Conservation (phyloP, 2,329 filamentous ascomycete species). For the Botryosphaeria dothidea region DNA sequence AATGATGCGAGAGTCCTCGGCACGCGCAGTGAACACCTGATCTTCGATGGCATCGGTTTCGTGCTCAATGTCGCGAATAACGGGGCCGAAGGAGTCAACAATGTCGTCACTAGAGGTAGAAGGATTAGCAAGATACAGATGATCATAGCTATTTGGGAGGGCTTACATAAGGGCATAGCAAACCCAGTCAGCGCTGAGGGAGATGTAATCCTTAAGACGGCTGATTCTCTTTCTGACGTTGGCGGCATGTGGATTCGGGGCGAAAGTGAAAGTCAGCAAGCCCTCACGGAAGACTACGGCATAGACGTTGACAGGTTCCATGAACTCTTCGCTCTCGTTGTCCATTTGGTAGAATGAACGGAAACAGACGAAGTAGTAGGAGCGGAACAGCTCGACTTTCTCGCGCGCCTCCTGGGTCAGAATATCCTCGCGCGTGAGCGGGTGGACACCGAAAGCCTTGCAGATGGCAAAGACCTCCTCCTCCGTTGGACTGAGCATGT, state of each 20-base stretch:
- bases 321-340: constrained; percentile 75
- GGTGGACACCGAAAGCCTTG: constrained; percentile 93
- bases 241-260: constrained; percentile 79
- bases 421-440: constrained; percentile 94
- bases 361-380: constrained; percentile 98
- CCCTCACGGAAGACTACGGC: constrained; percentile 96
- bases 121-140: constrained; percentile 17
- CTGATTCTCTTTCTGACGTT: constrained; percentile 91
- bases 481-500: constrained; percentile 85
- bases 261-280: constrained; percentile 91
- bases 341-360: constrained; percentile 87
- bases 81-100: constrained; percentile 90
- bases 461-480: constrained; percentile 87
- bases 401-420: constrained; percentile 92
- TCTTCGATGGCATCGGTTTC: constrained; percentile 95
- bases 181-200: constrained; percentile 95
- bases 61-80: constrained; percentile 81
- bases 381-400: constrained; percentile 96
- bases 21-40: constrained; percentile 86
- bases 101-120: constrained; percentile 74
- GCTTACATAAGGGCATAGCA: constrained; percentile 94
- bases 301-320: constrained; percentile 95
- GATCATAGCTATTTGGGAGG: constrained; percentile 21
- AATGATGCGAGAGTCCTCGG: constrained; percentile 85
- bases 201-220: constrained; percentile 90